These are phyloP conservation scores for Cymbopogon citratus DNA, from an alignment of 176 grass and related monocot species.

Conservation along the genomic window DNA sequence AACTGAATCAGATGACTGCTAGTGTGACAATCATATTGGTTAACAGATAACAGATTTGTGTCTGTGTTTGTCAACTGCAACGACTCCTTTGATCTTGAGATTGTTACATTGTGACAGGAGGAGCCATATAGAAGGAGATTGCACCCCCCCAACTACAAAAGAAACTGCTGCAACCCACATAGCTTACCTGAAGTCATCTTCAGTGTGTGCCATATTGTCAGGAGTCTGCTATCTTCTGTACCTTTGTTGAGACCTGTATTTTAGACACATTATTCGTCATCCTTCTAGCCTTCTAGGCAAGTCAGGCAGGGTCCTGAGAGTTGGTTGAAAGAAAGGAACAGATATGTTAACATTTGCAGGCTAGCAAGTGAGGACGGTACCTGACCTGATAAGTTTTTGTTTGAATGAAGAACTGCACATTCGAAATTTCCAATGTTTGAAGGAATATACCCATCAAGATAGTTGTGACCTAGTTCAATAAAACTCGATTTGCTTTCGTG, in stretches of 20 bases:
- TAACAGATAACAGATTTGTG: not conserved
- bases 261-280: not conserved
- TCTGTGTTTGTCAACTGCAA: not conserved
- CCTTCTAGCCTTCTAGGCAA: not conserved
- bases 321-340: slow-evolving; percentile 43
- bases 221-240: not conserved
- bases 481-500: slow-evolving; percentile 28
- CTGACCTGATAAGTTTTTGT: not conserved
- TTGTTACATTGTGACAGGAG: not conserved
- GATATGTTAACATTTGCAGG: not conserved
- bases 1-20: not conserved
- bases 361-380: not conserved
- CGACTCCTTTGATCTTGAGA: not conserved
- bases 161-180: not conserved
- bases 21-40: not conserved
- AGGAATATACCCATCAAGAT: not conserved
- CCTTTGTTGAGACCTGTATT: not conserved
- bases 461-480: slow-evolving; percentile 34
- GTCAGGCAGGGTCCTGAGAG: slow-evolving; percentile 23
- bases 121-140: not conserved
- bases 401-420: slow-evolving; percentile 15
- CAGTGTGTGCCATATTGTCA: not conserved
- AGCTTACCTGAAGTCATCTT: not conserved
- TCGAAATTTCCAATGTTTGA: slow-evolving; percentile 13
- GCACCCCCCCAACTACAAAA: not conserved